A percentile compares a stretch with the other conserved stretches of the same genome.
These are phyloP conservation scores for Fusarium sp. DNA, from an alignment of 2,329 filamentous ascomycete genomes.

Conservation along the genomic window DNA sequence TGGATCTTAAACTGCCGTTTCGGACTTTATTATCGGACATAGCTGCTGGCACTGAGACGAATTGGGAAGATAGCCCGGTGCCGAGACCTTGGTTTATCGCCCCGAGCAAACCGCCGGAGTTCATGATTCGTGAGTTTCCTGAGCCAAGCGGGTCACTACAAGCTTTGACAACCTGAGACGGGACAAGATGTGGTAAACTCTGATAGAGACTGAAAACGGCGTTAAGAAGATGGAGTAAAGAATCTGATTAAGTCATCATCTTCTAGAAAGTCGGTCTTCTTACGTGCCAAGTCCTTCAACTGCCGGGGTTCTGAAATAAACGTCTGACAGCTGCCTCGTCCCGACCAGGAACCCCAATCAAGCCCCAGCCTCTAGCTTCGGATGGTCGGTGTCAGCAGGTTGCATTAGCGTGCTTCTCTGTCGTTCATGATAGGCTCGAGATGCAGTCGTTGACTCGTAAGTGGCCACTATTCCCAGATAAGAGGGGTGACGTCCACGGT, in stretches of 20 bases:
- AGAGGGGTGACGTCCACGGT: not conserved
- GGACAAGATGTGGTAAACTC: not conserved
- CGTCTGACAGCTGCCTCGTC: conserved; percentile 29
- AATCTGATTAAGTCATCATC: not conserved
- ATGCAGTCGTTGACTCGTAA: not conserved
- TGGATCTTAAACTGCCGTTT: not conserved
- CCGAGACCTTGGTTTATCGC: conserved; percentile 4
- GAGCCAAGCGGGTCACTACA: conserved; percentile 20
- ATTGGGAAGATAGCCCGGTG: conserved; percentile 30
- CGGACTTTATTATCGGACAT: conserved; percentile 8
- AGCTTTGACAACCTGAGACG: not conserved
- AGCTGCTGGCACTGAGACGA: not conserved
- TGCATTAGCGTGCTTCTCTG: conserved; percentile 37
- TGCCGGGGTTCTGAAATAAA: conserved; percentile 11
- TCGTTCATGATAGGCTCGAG: not conserved
- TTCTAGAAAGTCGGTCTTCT: not conserved
- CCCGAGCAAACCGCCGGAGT: conserved; percentile 5
- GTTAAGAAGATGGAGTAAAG: not conserved
- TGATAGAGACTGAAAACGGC: not conserved
- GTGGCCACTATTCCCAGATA: not conserved
- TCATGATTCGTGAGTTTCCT: conserved; percentile 1
- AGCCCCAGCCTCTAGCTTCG: not conserved
- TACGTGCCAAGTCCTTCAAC: not conserved
- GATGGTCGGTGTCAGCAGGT: conserved; percentile 34
- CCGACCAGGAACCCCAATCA: conserved; percentile 1